These are phyloP conservation scores for Chalaropsis thielavioides DNA, from an alignment of 2,329 filamentous ascomycete genomes.

Conservation along the genomic window DNA sequence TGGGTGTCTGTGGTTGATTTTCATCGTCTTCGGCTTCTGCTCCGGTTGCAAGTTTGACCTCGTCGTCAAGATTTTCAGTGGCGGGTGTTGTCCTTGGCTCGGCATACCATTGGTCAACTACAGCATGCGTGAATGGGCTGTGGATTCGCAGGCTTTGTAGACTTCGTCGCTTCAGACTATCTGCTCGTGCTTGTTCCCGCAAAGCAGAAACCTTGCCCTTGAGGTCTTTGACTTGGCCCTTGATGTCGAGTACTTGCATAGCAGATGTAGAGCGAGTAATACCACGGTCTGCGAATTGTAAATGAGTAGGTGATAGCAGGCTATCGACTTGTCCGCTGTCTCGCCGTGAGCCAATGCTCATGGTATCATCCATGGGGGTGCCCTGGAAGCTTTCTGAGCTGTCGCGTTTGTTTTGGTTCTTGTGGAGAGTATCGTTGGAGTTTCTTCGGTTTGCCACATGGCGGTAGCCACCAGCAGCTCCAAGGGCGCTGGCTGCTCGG, in stretches of 20 bases:
- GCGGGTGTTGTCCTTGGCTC: constrained; percentile 21
- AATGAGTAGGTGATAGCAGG: constrained; percentile 34
- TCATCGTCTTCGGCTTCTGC: neutral
- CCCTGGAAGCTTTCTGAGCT: constrained; percentile 32
- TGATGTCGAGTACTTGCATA: constrained; percentile 57
- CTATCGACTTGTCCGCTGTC: constrained; percentile 9
- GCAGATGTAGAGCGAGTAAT: constrained; percentile 55
- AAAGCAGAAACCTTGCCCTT: constrained; percentile 73
- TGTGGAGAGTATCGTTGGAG: constrained; percentile 10
- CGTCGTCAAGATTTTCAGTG: constrained; percentile 20
- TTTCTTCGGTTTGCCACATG: constrained; percentile 25
- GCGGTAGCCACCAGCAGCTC: constrained; percentile 43
- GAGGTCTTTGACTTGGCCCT: constrained; percentile 72
- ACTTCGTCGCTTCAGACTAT: constrained; percentile 63
- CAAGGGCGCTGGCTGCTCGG: constrained; percentile 50
- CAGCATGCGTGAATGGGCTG: constrained; percentile 64
- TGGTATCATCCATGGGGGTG: constrained; percentile 37
- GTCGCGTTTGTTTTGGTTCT: constrained; percentile 20
- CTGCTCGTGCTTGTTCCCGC: constrained; percentile 63
- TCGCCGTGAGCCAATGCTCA: constrained; percentile 18
- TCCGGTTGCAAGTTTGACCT: neutral
- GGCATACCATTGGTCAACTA: constrained; percentile 38
- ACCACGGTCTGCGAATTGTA: constrained; percentile 31
- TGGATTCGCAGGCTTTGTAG: constrained; percentile 59
- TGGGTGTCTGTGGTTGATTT: neutral